A percentile compares a stretch with the other conserved stretches of the same genome.
These are phyloP conservation scores for Durio zibethinus DNA, from an alignment of 345 rosid species.

Conservation along the genomic window DNA sequence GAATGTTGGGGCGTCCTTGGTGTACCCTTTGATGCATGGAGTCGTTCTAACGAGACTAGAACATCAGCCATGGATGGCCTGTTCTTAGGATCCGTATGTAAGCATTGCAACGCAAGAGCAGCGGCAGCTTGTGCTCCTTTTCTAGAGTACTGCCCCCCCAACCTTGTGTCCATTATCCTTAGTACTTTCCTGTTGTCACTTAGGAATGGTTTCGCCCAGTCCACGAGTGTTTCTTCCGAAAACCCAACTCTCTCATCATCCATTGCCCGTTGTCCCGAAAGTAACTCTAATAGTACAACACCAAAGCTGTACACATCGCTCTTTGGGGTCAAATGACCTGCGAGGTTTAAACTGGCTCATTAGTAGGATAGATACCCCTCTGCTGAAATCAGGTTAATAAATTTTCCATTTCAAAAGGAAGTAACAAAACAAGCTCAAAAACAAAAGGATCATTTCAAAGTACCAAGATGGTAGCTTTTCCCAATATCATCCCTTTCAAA, in stretches of 20 bases:
- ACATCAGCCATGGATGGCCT: constrained; percentile 65
- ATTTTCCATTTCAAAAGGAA: background rate
- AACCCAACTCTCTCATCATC: constrained; percentile 45
- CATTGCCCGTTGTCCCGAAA: constrained; percentile 65
- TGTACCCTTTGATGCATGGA: constrained; percentile 23
- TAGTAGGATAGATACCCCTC: background rate
- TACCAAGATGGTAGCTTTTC: background rate
- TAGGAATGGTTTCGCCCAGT: constrained; percentile 82
- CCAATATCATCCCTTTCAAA: background rate
- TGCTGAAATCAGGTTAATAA: background rate
- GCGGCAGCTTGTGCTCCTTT: constrained; percentile 74
- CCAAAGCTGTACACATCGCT: constrained; percentile 92
- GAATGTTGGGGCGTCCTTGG: constrained; percentile 18
- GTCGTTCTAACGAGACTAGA: constrained; percentile 46
- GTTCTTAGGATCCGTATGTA: constrained; percentile 51
- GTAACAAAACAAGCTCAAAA: background rate
- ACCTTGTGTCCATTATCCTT: constrained; percentile 82
- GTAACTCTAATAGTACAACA: constrained; percentile 69
- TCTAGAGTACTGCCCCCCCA: constrained; percentile 83
- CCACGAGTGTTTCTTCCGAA: constrained; percentile 64
- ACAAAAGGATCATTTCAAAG: background rate
- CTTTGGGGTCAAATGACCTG: constrained; percentile 91
- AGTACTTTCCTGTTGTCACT: constrained; percentile 52
- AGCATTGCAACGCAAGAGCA: constrained; percentile 68
- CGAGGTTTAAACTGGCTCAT: constrained; percentile 2